Conservation (phyloP, 2,329 filamentous ascomycete species). For the Colletotrichum lupini region DNA sequence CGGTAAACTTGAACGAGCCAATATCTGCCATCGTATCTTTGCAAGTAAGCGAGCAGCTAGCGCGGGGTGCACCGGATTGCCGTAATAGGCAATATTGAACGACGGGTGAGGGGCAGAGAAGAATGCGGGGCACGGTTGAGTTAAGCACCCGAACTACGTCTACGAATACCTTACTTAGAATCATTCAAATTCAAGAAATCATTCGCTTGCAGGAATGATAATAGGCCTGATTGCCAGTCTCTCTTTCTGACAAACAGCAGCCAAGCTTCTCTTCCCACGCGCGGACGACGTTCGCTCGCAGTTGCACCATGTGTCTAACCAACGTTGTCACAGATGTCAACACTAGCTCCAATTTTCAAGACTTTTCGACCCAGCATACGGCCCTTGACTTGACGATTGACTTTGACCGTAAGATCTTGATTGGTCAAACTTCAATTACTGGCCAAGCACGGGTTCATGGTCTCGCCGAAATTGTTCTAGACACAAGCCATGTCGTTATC, state of each 20-base stretch:
- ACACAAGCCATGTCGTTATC: conserved; percentile 1
- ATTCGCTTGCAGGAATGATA: not conserved
- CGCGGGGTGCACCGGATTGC: not conserved
- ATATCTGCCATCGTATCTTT: not conserved
- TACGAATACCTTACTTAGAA: not conserved
- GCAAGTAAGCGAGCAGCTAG: not conserved
- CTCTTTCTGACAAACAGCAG: not conserved
- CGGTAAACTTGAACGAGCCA: not conserved
- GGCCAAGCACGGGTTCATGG: conserved; percentile 59
- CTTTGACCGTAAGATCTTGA: conserved; percentile 81
- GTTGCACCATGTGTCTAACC: not conserved
- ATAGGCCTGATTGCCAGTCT: not conserved
- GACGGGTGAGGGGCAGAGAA: conserved; percentile 7
- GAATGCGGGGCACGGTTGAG: not conserved
- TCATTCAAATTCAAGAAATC: not conserved
- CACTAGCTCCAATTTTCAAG: conserved; percentile 90
- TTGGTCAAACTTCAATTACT: conserved; percentile 73
- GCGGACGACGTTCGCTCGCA: not conserved
- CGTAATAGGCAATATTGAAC: conserved; percentile 12
- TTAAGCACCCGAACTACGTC: too few species aligned
- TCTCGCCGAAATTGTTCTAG: not conserved
- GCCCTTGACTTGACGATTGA: conserved; percentile 84
- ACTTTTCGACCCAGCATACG: conserved; percentile 86
- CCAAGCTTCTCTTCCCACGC: not conserved
- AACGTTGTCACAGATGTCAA: conserved; percentile 77